These are phyloP conservation scores for Aureobasidium sp. DNA, from an alignment of 2,329 filamentous ascomycete species.

Conservation along the genomic window DNA sequence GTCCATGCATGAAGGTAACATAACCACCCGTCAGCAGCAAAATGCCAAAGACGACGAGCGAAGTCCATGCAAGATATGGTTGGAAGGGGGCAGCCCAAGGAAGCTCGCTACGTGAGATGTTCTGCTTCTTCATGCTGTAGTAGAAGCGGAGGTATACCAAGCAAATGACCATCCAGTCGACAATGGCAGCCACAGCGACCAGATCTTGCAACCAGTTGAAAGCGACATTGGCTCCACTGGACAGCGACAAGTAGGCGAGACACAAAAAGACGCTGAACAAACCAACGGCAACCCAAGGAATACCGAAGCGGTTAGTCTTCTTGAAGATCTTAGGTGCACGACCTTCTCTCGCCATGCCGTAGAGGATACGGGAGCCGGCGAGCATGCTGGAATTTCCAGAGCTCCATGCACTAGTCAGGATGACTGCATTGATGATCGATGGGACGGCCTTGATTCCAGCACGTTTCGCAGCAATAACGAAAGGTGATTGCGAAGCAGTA, in stretches of 20 bases:
- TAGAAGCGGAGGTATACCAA: constrained; percentile 21
- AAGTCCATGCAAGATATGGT: constrained; percentile 22
- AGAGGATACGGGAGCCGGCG: constrained; percentile 15
- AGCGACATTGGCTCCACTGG: constrained; percentile 17
- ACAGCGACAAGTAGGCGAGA: constrained; percentile 17
- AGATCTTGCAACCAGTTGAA: constrained; percentile 24
- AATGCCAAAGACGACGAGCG: constrained; percentile 17
- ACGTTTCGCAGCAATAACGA: constrained; percentile 39
- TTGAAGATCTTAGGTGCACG: constrained; percentile 46
- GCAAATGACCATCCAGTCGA: constrained; percentile 21
- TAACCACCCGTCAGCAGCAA: constrained; percentile 24
- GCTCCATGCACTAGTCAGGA: constrained; percentile 56
- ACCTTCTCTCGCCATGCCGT: constrained; percentile 39
- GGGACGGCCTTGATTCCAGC: constrained; percentile 44
- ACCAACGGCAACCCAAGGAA: constrained; percentile 15
- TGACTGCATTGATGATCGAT: constrained; percentile 58
- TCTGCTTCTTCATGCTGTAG: constrained; percentile 19
- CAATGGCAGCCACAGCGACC: constrained; percentile 17
- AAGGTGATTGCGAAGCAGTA: constrained; percentile 44
- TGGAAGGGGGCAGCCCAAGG: constrained; percentile 23
- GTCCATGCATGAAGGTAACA: constrained; percentile 20
- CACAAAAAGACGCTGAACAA: constrained; percentile 15
- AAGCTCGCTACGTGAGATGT: constrained; percentile 19
- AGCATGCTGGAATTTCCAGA: constrained; percentile 40
- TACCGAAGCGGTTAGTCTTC: constrained; percentile 15